These are phyloP conservation scores for Picochlorum costavermella DNA, from an alignment of 139 green algal species.

Conservation along the genomic window DNA sequence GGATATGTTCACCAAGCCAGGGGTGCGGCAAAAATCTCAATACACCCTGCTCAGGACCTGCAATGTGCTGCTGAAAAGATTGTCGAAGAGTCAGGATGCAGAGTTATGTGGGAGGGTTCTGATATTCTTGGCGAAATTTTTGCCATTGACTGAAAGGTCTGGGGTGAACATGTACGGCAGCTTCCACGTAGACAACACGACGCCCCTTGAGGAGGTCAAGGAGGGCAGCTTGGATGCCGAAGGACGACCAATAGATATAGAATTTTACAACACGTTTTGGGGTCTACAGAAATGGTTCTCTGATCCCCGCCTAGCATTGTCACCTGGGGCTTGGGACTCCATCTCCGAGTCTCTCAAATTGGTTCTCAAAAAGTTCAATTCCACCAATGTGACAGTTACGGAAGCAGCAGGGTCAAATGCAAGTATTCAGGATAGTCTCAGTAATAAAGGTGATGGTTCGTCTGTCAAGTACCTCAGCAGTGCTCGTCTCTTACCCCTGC, in stretches of 20 bases:
- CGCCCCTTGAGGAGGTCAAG: constrained; percentile 39
- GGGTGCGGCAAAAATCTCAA: constrained; percentile 18
- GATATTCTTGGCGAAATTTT: constrained; percentile 45
- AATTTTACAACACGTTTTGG: constrained; percentile 74
- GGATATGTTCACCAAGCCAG: constrained; percentile 7
- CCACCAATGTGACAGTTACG: constrained; percentile 19
- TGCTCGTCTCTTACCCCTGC: constrained; percentile 60
- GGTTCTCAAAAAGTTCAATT: constrained; percentile 30
- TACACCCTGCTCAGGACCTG: constrained; percentile 49
- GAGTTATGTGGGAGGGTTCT: constrained; percentile 47
- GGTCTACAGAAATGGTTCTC: constrained; percentile 47
- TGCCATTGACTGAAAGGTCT: constrained; percentile 45
- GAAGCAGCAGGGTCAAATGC: constrained; percentile 1
- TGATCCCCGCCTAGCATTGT: constrained; percentile 9
- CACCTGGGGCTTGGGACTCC: constrained; percentile 22
- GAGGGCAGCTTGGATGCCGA: constrained; percentile 38
- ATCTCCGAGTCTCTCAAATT: constrained; percentile 11
- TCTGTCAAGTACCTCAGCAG: constrained; percentile 70
- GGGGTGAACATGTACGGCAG: constrained; percentile 47
- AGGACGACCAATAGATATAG: constrained; percentile 40
- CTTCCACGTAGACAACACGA: constrained; percentile 42
- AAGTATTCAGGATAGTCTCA: not conserved
- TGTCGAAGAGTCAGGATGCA: constrained; percentile 41
- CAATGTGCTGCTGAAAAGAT: constrained; percentile 49
- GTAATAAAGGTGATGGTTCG: constrained; percentile 4